Base-by-base conservation (phyloP, 805 yeast species). In the Saccharomycopsis babjevae region DNA sequence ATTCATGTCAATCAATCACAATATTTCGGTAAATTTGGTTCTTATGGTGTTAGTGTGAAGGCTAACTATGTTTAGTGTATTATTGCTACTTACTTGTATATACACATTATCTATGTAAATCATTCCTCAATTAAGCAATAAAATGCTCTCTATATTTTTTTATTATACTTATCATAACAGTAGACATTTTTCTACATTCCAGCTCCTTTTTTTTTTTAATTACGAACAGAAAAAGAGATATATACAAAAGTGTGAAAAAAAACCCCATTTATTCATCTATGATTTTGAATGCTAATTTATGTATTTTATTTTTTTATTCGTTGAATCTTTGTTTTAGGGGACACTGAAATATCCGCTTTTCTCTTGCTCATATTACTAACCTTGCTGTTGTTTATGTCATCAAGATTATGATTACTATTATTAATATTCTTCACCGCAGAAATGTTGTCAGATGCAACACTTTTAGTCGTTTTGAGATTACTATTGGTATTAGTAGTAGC, bases 41-140 rank as follows among this genome's bases (percentile, higher is more conserved):
- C 55, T 28, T 62, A 50, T 46, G 60, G 60, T 36, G 40, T 62
- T 38, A 60, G 57, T n/a, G 50, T 59, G 25, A 62, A 62, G 42
- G 20, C 61, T 15, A 62, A 62, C 50, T 62, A 59, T 54, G 46
- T 62, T 30, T 62, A 43, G 38, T 18, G 22, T 8, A 16, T 52
- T 30, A 16, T 30, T 52, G n/a, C 52, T 46, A 22, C 32, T 46
- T 25, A 20, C 52, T 46, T 46, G 52, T 46, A 46, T 46, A 46
- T 46, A 25, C 28, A 22, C 32, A 46, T 22, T 13, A 46, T 15
- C 11, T 46, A 25, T 20, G 13, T 20, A 25, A 46, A 46, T 46
- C n/a, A 25, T 46, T 32, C 10, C 7, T 22, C 32, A 46, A 22
- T 43, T 22, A 11, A 22, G 38, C 38, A 34, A 22, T 46, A 46